Evolutionary conservation across 768 basidiomycete species (phyloP).

Genomic region (Suillus plorans): DNA sequence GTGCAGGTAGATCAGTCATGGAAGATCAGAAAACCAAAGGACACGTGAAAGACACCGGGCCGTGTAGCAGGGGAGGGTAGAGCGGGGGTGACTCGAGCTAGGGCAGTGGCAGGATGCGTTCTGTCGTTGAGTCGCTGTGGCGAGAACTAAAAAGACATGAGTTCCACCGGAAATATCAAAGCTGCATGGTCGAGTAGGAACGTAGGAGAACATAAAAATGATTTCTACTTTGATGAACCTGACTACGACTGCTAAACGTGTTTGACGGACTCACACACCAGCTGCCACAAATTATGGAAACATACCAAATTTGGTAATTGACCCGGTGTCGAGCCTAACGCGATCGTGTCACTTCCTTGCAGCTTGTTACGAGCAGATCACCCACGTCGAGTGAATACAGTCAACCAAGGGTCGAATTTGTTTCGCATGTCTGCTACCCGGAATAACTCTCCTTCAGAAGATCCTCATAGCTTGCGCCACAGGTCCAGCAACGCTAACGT

Average conservation of each 20-base stretch:
- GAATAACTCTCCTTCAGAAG: conserved; percentile 28
- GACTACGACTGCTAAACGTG: not conserved
- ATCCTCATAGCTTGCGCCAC: conserved; percentile 28
- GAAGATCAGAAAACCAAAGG: not conserved
- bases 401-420: not conserved
- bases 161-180: not conserved
- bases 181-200: not conserved
- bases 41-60: not conserved
- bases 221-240: not conserved
- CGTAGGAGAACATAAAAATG: not conserved
- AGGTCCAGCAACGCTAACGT: conserved; percentile 33
- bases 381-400: not conserved
- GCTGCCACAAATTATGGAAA: not conserved
- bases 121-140: not conserved
- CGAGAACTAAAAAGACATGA: not conserved
- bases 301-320: conserved; percentile 7
- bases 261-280: not conserved
- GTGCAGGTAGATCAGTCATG: not conserved
- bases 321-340: not conserved
- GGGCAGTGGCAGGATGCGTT: not conserved
- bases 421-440: conserved; percentile 25
- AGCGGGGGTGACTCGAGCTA: not conserved
- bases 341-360: conserved; percentile 3
- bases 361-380: not conserved
- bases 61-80: not conserved